Conservation (phyloP, 768 basidiomycete species). For the Lepiota brunneoincarnata region DNA sequence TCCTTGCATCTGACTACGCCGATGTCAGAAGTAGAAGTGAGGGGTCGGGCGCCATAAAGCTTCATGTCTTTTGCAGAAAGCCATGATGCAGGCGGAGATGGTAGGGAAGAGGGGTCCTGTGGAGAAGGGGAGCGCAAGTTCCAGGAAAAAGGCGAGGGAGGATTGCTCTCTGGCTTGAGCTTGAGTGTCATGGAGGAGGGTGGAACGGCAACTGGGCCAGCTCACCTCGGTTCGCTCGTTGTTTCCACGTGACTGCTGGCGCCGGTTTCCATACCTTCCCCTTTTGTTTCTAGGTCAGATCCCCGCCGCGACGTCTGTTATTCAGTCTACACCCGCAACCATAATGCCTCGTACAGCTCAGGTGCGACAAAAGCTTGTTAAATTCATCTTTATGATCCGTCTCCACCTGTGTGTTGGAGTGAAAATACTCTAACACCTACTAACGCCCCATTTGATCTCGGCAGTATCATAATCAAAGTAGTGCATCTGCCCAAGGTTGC, state of each 20-base stretch:
- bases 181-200: constrained; percentile 38
- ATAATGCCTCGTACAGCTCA: too few relatives aligned
- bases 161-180: constrained; percentile 39
- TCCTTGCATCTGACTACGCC: constrained; percentile 76
- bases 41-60: constrained; percentile 76
- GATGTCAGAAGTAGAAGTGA: constrained; percentile 55
- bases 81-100: constrained; percentile 82
- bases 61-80: constrained; percentile 86
- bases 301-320: too few relatives aligned
- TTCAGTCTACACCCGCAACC: too few relatives aligned
- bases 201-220: neutral
- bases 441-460: neutral
- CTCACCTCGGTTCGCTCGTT: neutral
- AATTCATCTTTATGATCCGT: too few relatives aligned
- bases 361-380: too few relatives aligned
- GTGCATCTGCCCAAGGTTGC: too few relatives aligned
- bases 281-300: too few relatives aligned
- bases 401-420: too few relatives aligned
- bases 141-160: constrained; percentile 65
- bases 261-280: too few relatives aligned
- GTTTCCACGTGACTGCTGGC: neutral
- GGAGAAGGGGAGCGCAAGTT: constrained; percentile 39
- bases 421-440: too few relatives aligned
- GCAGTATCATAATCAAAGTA: neutral
- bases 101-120: constrained; percentile 39